A percentile compares a stretch with the other conserved stretches of the same genome.
Evolutionary conservation across 306 rosid species (phyloP).

Genomic region (Fagus crenata): DNA sequence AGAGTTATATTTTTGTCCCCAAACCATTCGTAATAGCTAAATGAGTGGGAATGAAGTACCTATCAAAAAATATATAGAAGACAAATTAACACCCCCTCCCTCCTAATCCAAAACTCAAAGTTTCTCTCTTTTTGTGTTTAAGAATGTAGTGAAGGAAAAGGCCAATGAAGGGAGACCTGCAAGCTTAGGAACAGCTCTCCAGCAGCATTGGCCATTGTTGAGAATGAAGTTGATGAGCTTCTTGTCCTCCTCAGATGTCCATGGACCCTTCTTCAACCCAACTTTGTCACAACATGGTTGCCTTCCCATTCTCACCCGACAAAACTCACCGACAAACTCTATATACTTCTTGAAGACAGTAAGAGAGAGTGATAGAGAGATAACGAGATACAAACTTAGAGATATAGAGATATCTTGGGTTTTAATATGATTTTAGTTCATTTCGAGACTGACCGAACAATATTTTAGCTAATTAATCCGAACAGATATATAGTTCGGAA

Average conservation of each 20-base stretch:
- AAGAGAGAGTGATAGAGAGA: background rate
- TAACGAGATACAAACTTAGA: too few relatives aligned
- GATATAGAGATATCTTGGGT: constrained; percentile 23
- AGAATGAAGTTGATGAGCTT: constrained; percentile 86
- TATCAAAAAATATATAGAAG: background rate
- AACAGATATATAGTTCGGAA: too few relatives aligned
- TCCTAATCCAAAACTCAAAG: background rate
- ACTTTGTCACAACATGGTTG: constrained; percentile 99
- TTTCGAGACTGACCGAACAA: too few relatives aligned
- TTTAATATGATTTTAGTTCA: too few relatives aligned
- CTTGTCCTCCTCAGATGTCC: constrained; percentile 92
- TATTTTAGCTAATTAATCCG: too few relatives aligned
- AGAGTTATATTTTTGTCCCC: too few relatives aligned
- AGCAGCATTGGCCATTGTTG: too few relatives aligned
- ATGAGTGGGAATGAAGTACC: too few relatives aligned
- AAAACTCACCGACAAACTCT: background rate
- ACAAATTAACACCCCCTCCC: background rate
- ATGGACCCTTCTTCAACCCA: constrained; percentile 93
- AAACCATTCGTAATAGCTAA: too few relatives aligned
- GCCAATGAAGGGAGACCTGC: constrained; percentile 53
- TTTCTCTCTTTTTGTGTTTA: background rate
- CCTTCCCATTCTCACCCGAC: constrained; percentile 66
- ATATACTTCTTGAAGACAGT: background rate
- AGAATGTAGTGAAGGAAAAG: constrained; percentile 4
- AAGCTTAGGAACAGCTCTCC: constrained; percentile 97